Base-by-base conservation (phyloP, 2,329 filamentous ascomycete genomes). In the Canariomyces notabilis region DNA sequence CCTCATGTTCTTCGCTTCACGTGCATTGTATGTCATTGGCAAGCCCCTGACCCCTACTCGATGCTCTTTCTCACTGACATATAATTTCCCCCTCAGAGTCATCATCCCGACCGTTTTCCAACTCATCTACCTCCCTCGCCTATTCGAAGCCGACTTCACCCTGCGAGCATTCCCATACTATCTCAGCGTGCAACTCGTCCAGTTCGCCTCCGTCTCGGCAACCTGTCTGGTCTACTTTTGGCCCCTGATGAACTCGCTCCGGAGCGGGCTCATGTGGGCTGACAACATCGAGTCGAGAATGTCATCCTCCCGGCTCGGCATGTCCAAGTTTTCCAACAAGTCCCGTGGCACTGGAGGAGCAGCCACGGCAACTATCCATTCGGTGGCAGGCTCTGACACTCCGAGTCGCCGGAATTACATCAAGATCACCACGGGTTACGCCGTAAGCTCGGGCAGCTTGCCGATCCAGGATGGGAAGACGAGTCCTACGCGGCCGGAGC, bases 81-180 rank as follows among this genome's bases (percentile, higher is more conserved):
- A 15, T 18, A 16, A 20, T 14, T n/a, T 32, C 11, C n/a, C n/a
- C n/a, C n/a, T 15, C n/a, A 43, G 31, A 21, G 31, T 33, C 6
- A 35, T 43, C 6, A n/a, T 22, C 6, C 11, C 31, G 16, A 31
- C 40, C 14, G 19, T 35, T 5, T n/a, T 20, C 29, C 31, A 23
- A 26, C 29, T 43, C 3, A 19, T 43, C 11, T 43, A 22, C 21
- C 26, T 43, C 40, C 40, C 40, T 9, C 40, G 40, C 19, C 21
- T 43, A 4, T 43, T 26, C 20, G 40, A 43, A 23, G 31, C 23
- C 4, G 23, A 43, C 19, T 43, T 5, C 16, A 43, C 40, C 16
- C 40, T 35, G 5, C 29, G 29, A 14, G 40, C 21, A 8, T 35
- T 43, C 32, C 40, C 40, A 35, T 43, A 43, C 31, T 43, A 35